phyloP scores from a whole-genome alignment of 805 yeast species.

The Teunomyces tritomae region DNA sequence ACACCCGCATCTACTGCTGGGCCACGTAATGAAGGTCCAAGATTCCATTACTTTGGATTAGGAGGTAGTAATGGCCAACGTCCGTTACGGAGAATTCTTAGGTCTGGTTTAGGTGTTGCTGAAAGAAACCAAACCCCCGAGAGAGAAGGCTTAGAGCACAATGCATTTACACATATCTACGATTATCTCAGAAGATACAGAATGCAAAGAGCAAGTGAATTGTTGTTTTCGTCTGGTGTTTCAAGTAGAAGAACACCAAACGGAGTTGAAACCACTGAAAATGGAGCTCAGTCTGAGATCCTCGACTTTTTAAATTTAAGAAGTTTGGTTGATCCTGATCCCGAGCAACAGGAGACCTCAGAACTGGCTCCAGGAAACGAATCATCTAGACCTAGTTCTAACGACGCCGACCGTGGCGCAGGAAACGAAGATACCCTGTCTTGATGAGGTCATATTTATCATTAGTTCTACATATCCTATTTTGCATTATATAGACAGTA shows the following conservation, averaged over 20 bases:
- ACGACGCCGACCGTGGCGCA: background rate
- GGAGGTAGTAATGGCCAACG: background rate
- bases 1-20: background rate
- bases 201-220: background rate
- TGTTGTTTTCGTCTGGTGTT: slow-evolving; percentile 46
- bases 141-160: slow-evolving; percentile 2
- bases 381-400: background rate
- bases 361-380: slow-evolving; percentile 1
- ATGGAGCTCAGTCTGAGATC: slow-evolving; percentile 11
- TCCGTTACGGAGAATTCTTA: slow-evolving; percentile 8
- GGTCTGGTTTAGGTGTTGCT: slow-evolving; percentile 10
- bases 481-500: slow-evolving; percentile 1
- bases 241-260: slow-evolving; percentile 44
- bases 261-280: slow-evolving; percentile 41
- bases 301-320: slow-evolving; percentile 28
- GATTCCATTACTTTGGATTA: slow-evolving; percentile 6
- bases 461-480: background rate
- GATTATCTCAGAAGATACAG: slow-evolving; percentile 18
- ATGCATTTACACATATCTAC: slow-evolving; percentile 19
- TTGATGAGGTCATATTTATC: background rate
- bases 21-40: background rate
- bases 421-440: slow-evolving; percentile 1
- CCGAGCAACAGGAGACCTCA: background rate
- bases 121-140: background rate
- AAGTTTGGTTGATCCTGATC: slow-evolving; percentile 19